phyloP scores from a whole-genome alignment of 306 rosid species.

The Sophora flavescens region DNA sequence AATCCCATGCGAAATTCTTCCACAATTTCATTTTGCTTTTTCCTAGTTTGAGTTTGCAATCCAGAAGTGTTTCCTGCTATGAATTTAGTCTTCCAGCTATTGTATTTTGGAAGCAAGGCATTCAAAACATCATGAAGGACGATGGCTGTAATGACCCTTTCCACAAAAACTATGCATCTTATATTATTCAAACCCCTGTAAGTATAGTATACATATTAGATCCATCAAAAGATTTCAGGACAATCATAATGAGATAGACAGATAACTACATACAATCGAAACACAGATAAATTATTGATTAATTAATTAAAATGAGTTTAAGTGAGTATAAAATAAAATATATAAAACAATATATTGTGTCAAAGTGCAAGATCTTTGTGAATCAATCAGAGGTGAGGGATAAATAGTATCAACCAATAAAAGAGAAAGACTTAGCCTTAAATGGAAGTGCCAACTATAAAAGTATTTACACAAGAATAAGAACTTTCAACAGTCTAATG shows the following conservation, averaged over 20 bases:
- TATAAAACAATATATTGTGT: not conserved
- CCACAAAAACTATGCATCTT: constrained; percentile 87
- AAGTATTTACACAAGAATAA: not conserved
- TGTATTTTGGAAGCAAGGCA: constrained; percentile 67
- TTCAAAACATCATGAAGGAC: constrained; percentile 64
- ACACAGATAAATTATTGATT: not conserved
- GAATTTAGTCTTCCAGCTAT: constrained; percentile 76
- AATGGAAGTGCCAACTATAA: constrained; percentile 12
- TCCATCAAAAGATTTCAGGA: constrained; percentile 30
- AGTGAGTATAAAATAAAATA: not conserved
- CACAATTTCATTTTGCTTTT: constrained; percentile 77
- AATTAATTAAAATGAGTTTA: not conserved
- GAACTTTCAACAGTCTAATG: constrained; percentile 14
- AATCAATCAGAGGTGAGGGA: not conserved
- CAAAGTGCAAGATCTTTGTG: not conserved
- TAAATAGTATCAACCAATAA: not conserved
- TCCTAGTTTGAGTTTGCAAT: constrained; percentile 68
- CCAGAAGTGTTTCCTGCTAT: constrained; percentile 68
- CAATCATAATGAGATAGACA: constrained; percentile 5
- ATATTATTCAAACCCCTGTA: constrained; percentile 65
- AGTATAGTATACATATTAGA: constrained; percentile 16
- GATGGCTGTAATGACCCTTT: constrained; percentile 80
- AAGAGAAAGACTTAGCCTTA: not conserved
- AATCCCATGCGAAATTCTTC: constrained; percentile 82
- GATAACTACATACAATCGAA: not conserved